Base-by-base conservation (phyloP, 2,329 filamentous ascomycete species). In the Metarhizium guizhouense region DNA sequence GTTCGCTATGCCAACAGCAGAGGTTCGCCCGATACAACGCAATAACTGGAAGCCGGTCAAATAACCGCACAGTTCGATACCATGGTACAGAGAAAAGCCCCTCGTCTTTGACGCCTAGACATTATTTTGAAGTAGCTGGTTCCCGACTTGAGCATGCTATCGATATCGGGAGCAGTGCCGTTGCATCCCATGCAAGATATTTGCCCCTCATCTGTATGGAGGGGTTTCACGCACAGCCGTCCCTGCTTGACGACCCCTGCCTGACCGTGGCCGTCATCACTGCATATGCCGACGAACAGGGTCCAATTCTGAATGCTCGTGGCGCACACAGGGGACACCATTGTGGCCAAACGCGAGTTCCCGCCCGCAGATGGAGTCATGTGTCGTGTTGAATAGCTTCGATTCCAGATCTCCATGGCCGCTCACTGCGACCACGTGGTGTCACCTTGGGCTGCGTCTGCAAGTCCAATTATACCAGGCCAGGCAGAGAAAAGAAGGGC, bases 261-360 rank as follows among this genome's bases (percentile, higher is more conserved):
- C 61, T 59, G 60, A 61, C 64, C 58, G 59, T 53, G 52, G 42
- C 42, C 32, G 43, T 42, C 51, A 60, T 52, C 54, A 54, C 59
- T 47, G 55, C 63, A 58, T 59, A 63, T 45, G 54, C 62, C 59
- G 59, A 64, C 66, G 60, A 70, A 69, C 67, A 63, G 58, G 59
- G 52, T 64, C 59, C 60, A 63, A 57, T 61, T 52, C 53, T 60
- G 61, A 60, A 57, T 62, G 62, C 68, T 59, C 68, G 67, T 70
- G 68, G 60, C 63, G 56, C 58, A 61, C 56, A 56, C 60, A 58
- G 53, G 54, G 55, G 57, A 54, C 51, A 56, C 57, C 57, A 66
- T 67, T 14, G 32, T 7, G 18, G 42, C 30, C 11, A 16, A 47
- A 16, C 32, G 61, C 57, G 62, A 61, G 61, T 54, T 61, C 45